Conservation (phyloP, 2,329 filamentous ascomycete genomes). For the Beauveria rudraprayagi region DNA sequence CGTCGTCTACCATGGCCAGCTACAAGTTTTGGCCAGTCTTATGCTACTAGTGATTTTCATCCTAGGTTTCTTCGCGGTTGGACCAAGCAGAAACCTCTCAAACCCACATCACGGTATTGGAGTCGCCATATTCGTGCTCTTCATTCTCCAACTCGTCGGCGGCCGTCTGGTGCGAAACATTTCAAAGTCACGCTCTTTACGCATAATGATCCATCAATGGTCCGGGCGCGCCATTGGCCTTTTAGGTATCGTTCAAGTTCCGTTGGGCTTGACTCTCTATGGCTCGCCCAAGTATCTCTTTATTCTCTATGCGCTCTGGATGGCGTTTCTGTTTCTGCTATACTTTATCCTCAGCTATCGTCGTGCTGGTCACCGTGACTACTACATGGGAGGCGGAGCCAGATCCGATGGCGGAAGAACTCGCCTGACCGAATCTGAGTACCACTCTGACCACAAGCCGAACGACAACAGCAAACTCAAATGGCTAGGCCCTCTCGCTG, state of each 20-base stretch:
- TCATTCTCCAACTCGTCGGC: conserved; percentile 62
- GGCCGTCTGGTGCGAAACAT: conserved; percentile 55
- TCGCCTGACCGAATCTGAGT: conserved; percentile 32
- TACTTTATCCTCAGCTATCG: conserved; percentile 78
- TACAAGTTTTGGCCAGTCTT: conserved; percentile 61
- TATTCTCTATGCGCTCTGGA: conserved; percentile 75
- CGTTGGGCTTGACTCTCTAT: conserved; percentile 83
- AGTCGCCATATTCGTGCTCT: conserved; percentile 65
- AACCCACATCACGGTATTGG: conserved; percentile 85
- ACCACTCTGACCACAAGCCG: conserved; percentile 26
- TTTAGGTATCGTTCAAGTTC: conserved; percentile 78
- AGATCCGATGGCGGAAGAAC: conserved; percentile 43
- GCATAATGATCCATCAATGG: conserved; percentile 76
- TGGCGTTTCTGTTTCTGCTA: conserved; percentile 59
- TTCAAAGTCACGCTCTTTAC: conserved; percentile 39
- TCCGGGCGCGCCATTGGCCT: conserved; percentile 69
- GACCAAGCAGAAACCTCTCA: conserved; percentile 59
- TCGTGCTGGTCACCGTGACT: conserved; percentile 45
- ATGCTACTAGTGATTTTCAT: conserved; percentile 65
- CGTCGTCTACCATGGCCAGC: conserved; percentile 63
- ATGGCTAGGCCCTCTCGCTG: conserved; percentile 46
- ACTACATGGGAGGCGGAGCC: conserved; percentile 50
- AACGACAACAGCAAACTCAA: conserved; percentile 27
- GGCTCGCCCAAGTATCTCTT: conserved; percentile 82
- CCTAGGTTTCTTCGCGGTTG: conserved; percentile 72